Base-by-base conservation (phyloP, 225 moss, liverwort and hornwort species). In the Marchantia polymorpha region DNA sequence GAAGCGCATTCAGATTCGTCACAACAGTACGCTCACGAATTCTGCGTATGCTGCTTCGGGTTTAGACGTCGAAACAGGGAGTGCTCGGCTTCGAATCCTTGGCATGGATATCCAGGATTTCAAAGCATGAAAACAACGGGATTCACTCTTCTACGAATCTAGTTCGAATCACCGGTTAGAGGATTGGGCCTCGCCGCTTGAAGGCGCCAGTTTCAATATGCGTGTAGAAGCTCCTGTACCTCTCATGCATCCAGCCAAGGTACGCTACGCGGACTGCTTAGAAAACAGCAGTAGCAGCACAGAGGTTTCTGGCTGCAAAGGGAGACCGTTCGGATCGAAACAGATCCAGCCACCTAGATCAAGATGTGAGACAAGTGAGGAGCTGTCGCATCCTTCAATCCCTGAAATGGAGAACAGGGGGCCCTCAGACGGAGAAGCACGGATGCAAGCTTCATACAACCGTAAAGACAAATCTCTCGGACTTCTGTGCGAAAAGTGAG, bases 401-500 rank as follows among this genome's bases (percentile, higher is more conserved):
- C 87, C 30, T 2, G 82, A 71, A 31, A 17, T 52, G 15, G 96
- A 91, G 79, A 84, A 77, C 61, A 84, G 89, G 48, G 63, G 83
- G n/a, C 86, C 83, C 26, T 88, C 86, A 52, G 96, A 94, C 59
- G 83, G 82, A 47, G 94, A 92, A 82, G 84, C 88, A 7, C 86
- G 94, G 68, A 78, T 69, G 48, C 93, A 92, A 81, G 82, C 92
- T n/a, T 91, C 92, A 7, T 99, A 99, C 85, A 95, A 99, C 73
- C 94, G 97, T 0, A 99, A 99, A 87, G 97, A 95, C 51, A 99
- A 99, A 84, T 99, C 97, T 76, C 91, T 99, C 64, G 97, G 97
- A 47, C 93, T 99, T 72, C 90, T 99, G 11, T 99, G 97, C 66
- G 93, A 93, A 84, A 99, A 99, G 97, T 99, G 88, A 89, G 94